Conservation (phyloP, 1,139 yeast genomes). For the Candida sp. region DNA sequence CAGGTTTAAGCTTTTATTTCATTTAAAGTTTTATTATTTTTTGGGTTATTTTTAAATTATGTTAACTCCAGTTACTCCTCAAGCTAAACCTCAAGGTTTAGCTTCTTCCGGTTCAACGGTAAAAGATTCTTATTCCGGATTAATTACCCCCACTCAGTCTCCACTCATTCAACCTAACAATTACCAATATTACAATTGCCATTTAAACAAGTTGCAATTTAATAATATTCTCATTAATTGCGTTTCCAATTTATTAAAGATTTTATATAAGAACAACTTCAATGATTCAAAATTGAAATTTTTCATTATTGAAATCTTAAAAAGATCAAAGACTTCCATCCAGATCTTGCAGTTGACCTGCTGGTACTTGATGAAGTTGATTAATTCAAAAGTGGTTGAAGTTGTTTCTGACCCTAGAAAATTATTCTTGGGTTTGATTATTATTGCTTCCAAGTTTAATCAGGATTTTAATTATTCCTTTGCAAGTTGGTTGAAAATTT, state of each 20-base stretch:
- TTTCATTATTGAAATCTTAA: conserved; percentile 63
- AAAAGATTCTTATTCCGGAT: not conserved
- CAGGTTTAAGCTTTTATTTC: not conserved
- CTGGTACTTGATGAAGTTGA: conserved; percentile 54
- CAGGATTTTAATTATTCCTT: conserved; percentile 73
- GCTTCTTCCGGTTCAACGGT: not conserved
- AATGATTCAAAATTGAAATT: conserved; percentile 25
- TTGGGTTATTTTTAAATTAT: not conserved
- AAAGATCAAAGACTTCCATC: conserved; percentile 65
- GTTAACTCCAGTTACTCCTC: not conserved
- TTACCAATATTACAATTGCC: conserved; percentile 36
- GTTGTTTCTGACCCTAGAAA: conserved; percentile 55
- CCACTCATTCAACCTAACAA: conserved; percentile 28
- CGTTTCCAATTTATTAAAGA: conserved; percentile 32
- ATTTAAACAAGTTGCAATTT: conserved; percentile 40
- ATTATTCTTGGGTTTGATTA: conserved; percentile 61
- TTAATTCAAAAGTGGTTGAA: conserved; percentile 12
- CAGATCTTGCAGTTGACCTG: conserved; percentile 65
- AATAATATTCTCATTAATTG: conserved; percentile 39
- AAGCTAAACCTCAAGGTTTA: not conserved
- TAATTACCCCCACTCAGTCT: not conserved
- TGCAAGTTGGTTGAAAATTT: conserved; percentile 72
- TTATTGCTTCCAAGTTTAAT: conserved; percentile 67
- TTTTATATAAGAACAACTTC: conserved; percentile 23
- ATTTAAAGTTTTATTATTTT: too few species aligned